A percentile compares a stretch with the other conserved stretches of the same genome.
phyloP scores from a whole-genome alignment of 805 yeast genomes.

The Yarrowia keelungensis region DNA sequence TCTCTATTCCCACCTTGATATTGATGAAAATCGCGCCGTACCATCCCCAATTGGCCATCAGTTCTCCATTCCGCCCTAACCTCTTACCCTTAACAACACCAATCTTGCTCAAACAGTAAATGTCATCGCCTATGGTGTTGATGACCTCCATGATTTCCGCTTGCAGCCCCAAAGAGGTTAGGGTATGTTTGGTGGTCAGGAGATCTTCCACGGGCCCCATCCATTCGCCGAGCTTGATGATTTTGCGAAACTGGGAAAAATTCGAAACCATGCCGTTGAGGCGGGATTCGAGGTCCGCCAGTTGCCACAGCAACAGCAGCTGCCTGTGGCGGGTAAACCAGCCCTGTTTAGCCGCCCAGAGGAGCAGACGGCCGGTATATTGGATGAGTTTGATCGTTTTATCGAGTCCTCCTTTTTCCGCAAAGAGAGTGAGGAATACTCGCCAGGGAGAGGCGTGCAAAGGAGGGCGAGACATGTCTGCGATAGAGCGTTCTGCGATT shows the following conservation, averaged over 20 bases:
- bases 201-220: conserved; percentile 40
- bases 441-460: conserved; percentile 18
- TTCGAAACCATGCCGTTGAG: conserved; percentile 45
- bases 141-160: conserved; percentile 44
- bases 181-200: conserved; percentile 9
- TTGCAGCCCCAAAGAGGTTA: background rate
- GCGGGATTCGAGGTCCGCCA: conserved; percentile 12
- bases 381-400: conserved; percentile 47
- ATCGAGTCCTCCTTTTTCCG: conserved; percentile 32
- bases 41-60: conserved; percentile 47
- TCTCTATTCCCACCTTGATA: conserved; percentile 18
- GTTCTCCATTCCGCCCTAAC: conserved; percentile 43
- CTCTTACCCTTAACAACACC: conserved; percentile 43
- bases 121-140: conserved; percentile 47
- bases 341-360: conserved; percentile 40
- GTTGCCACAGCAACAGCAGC: conserved; percentile 2
- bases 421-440: conserved; percentile 13
- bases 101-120: conserved; percentile 46
- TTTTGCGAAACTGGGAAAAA: conserved; percentile 47
- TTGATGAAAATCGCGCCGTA: conserved; percentile 43
- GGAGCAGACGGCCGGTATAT: conserved; percentile 45
- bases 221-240: conserved; percentile 49
- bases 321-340: background rate
- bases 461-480: background rate
- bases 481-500: background rate